Percentiles rank a stretch among this genome's conserved stretches.
Evolutionary conservation across 306 rosid genomes (phyloP).

Genomic region (Vigna reflexopilosa): DNA sequence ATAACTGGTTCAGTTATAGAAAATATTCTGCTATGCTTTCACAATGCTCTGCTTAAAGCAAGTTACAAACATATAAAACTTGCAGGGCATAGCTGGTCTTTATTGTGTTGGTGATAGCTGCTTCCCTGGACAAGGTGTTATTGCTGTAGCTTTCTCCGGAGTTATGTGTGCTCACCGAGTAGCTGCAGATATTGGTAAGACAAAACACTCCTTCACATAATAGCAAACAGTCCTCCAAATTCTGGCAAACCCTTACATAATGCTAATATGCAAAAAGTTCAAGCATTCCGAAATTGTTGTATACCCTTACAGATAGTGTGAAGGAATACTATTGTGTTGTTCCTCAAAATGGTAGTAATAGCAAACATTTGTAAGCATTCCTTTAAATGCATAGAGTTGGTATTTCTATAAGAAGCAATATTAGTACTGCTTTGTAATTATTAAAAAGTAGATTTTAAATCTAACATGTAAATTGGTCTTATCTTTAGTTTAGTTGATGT

Average conservation of each 20-base stretch:
- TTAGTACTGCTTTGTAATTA: too few relatives aligned
- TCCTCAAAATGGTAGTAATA: too few relatives aligned
- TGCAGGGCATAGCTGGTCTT: conserved; percentile 85
- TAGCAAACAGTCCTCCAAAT: neutral
- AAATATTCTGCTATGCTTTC: conserved; percentile 30
- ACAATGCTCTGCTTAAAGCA: conserved; percentile 32
- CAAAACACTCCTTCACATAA: conserved; percentile 23
- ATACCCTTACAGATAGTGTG: neutral
- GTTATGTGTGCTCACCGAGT: conserved; percentile 98
- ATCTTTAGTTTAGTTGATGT: too few relatives aligned
- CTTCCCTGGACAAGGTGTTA: conserved; percentile 99
- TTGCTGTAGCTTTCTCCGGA: conserved; percentile 95
- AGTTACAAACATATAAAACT: conserved; percentile 35
- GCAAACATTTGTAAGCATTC: too few relatives aligned
- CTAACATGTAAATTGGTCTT: too few relatives aligned
- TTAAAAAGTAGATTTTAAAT: too few relatives aligned
- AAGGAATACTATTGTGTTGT: neutral
- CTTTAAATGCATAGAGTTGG: too few relatives aligned
- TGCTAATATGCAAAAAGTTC: neutral
- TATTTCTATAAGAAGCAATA: too few relatives aligned
- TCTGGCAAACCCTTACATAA: neutral
- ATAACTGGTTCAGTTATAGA: conserved; percentile 31
- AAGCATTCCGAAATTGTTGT: neutral
- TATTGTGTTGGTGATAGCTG: conserved; percentile 99
- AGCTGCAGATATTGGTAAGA: conserved; percentile 90